Base-by-base conservation (phyloP, 768 basidiomycete species). In the Suillus plorans region DNA sequence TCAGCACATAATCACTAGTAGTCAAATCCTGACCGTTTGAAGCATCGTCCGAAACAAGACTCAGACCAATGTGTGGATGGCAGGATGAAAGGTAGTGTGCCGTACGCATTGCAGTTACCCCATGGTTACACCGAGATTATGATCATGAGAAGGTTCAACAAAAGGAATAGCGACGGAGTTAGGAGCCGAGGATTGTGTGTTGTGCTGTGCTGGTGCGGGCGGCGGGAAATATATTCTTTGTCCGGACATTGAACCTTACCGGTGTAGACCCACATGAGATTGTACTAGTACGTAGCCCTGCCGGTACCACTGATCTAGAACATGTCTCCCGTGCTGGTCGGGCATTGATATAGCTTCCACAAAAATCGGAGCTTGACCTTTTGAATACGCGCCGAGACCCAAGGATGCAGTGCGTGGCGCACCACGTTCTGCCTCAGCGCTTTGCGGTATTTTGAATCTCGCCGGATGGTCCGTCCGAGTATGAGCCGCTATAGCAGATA, bases 391-490 rank as follows among this genome's bases (percentile, higher is more conserved):
- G 22, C 5, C 57, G 28, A 41, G 41, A 39, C 5, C 9, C 57
- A 28, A 41, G 25, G 58, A 12, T 31, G 12, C 9, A 20, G 41
- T 42, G 42, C 58, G 58, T 59, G 58, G 57, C 37, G 22, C 39
- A 22, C 25, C 57, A 58, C 39, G 57, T 22, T 3, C 39, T 25
- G 37, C 12, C 20, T 6, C 5, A 59, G 58, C 58, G 25, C 18
- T 20, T 42, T 28, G 18, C 58, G 41, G 58, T 6, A 28, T 59
- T 42, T 13, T 20, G 39, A 42, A 31, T 18, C 12, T 42, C 12
- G 6, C 58, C 58, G 41, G 58, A 59, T 59, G 58, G 28, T 59
- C 58, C 58, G 58, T 31, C 57, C 57, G 57, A 41, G 39, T 1
- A 14, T 25, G 25, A 20, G 18, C 9, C 9, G 25, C 8, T 34